Base-by-base conservation (phyloP, 257 asterid species). In the Nicotiana paniculata region DNA sequence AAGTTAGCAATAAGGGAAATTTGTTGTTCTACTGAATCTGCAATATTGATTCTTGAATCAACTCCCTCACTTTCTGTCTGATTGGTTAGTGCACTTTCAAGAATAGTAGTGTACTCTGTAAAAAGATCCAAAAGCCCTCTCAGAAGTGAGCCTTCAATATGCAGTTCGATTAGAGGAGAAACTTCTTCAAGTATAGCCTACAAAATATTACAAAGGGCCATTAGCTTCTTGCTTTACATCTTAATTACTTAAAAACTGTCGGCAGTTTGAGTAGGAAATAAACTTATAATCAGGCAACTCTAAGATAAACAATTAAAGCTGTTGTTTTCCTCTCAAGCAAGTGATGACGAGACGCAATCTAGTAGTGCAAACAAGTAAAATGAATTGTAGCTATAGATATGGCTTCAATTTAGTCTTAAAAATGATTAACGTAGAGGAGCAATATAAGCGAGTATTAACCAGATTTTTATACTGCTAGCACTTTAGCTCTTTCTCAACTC, bases 71-170 rank as follows among this genome's bases (percentile, higher is more conserved):
- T 26, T 9, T 81, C 83, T 6, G 85, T 78, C 28, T 79, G 89
- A 58, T 83, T 86, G 7, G 86, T 70, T 67, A 94, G 81, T 69
- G 93, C 92, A 12, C 83, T 83, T 83, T 91, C 92, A 37, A 92
- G 92, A 66, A 88, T 79, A 8, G 79, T 70, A 6, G 85, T 82
- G 58, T 94, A 94, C 61, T 88, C 86, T 17, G 83, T 67, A 57
- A 89, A 87, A 55, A 94, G 82, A 77, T 91, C 94, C 74, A 82
- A 82, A 48, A 91, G 86, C 83, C 89, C 93, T 81, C 86, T 89
- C 77, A 92, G 86, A 84, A 94, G 85, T 15, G 88, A 79, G 80
- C 89, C 85, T 89, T 90, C 98, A 91, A 94, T 89, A 84, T 90
- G 87, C 43, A 90, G 85, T 15, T 87, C 48, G 70, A 90, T 87